Evolutionary conservation across 768 basidiomycete species (phyloP), one percentile per base, ranked within the genome.

Genomic region (Trametes coccinea): DNA sequence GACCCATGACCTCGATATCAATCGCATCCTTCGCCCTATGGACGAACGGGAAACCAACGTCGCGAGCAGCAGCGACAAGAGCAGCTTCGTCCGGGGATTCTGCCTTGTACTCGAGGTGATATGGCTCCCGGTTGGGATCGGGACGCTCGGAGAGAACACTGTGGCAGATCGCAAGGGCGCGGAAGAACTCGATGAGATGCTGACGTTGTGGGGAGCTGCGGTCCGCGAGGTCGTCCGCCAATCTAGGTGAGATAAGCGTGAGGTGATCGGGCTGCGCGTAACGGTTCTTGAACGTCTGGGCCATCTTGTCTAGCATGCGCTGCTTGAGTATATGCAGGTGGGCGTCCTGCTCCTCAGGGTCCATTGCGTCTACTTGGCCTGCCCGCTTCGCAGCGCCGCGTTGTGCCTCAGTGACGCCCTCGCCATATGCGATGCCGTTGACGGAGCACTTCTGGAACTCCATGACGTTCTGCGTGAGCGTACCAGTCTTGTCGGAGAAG

Each of bases 391-490:
- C 93, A 0, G 93, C 90, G 39, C 95, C 96, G 27, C 93, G 85
- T 75, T 95, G 94, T 0, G 95, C 96, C 74, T 98, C 96, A 0
- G 96, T 98, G 61, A 98, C 72, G 7, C 95, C 95, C 69, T 98
- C 96, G 9, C 96, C 96, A 70, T 97, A 98, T 0, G 85, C 71
- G 2, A 92, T 76, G 0, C 95, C 95, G 55, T 85, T 76, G 60
- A 98, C 82, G 0, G 94, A 95, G 68, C 94, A 97, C 72, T 92
- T 95, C 73, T 97, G 93, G 77, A 97, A 98, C 78, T 96, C 95
- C 96, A 98, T 98, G 69, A 96, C 79, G 77, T 98, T 99, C 75
- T 97, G 95, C 0, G 96, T 99, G 51, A 99, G 87, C 6, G 96
- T 99, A 27, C 93, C 94, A 0, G 95, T 96, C 80, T 96, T 96